Base-by-base conservation (phyloP, 441 rosid genomes). In the Brassica hybrid region DNA sequence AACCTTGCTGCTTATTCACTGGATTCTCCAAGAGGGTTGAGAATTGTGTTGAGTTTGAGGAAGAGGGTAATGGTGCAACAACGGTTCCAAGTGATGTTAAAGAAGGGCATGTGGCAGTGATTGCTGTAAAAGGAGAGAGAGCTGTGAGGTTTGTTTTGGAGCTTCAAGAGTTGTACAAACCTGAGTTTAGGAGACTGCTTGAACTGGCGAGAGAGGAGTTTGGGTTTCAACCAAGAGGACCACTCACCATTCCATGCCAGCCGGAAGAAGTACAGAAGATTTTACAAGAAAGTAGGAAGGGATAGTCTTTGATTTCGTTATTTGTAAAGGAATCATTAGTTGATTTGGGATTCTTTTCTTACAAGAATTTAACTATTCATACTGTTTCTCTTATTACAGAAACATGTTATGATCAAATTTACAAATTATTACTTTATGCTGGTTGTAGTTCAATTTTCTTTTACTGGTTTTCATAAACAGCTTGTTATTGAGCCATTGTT, bases 241-340 rank as follows among this genome's bases (percentile, higher is more conserved):
- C 88, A 76, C 85, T 90, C 16, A 82, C 84, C 21, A 78, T 90
- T 36, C 96, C 97, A 12, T 89, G 94, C 68, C 88, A 65, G 70
- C 93, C 97, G 2, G 91, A 87, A 75, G 93, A 88, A 76, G 62
- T 90, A 63, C 79, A 89, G 81, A 85, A 56, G 82, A 80, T 92
- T 66, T 45, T 90, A 52, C 74, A 73, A 75, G 74, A 61, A 80
- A 32, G 67, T 71, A 58, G 74, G 71, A 75, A 60, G 59, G 68
- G 67, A 16, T 67, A 63, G 25, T 63, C 63, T 77, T 13, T 65
- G 66, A 69, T 3, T 38, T 27, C 34, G 43, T 3, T 52, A 18
- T 34, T 52, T 13, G 25, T 67, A 61, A 58, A 67, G 65, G 38
- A 67, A 48, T 12, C 43, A 27, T 45, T 41, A 58, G 25, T 45